Evolutionary conservation across 2,329 filamentous ascomycete genomes (phyloP), one percentile per base, ranked within the genome.

Genomic region (Xenoacremonium recifei): DNA sequence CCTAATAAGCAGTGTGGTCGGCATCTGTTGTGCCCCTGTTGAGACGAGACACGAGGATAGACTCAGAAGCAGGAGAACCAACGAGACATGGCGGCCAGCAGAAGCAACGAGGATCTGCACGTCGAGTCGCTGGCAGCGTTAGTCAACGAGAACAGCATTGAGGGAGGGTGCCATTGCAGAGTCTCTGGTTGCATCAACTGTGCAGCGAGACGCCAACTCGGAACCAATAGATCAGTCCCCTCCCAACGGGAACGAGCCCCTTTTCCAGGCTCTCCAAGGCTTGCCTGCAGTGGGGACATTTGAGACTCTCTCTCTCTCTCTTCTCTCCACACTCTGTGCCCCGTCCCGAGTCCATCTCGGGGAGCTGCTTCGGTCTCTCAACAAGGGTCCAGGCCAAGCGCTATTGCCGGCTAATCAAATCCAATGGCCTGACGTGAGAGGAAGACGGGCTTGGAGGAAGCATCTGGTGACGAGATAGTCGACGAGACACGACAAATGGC

Each of bases 341-440:
- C 29, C 17, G 29, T 7, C 29, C n/a, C 17, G n/a, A n/a, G n/a
- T n/a, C n/a, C n/a, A n/a, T n/a, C n/a, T n/a, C n/a, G n/a, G n/a
- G n/a, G n/a, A n/a, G n/a, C n/a, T n/a, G n/a, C n/a, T n/a, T 40
- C 38, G 18, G 42, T 44, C 29, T 30, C 35, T 47, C 35, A 21
- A 43, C 39, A 31, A 54, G 43, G 33, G 35, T 23, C 29, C 35
- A 35, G 30, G 20, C 21, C 25, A 23, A 16, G 36, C 40, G 37
- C 33, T 47, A 36, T 45, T 34, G 33, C 32, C 23, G 21, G 37
- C 23, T 34, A 41, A 47, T 37, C 41, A 47, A 35, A 35, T 32
- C 23, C 29, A n/a, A 44, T 41, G 25, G 21, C 39, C 44, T 39
- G 39, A 45, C 20, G 29, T 10, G 29, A 27, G 13, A 27, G 9